Conservation (phyloP, 306 rosid genomes). For the Cajanus cajan region DNA sequence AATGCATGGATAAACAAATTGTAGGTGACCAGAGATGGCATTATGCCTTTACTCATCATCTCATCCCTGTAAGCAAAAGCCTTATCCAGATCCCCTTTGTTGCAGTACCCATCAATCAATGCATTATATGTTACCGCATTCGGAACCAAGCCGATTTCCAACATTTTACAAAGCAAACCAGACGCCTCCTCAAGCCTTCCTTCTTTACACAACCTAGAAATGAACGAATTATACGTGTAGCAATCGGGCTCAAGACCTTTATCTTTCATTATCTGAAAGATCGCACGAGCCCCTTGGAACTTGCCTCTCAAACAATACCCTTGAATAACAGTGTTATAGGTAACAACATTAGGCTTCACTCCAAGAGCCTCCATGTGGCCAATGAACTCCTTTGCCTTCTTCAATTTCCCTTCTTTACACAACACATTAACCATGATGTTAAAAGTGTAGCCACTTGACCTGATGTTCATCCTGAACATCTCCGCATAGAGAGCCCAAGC, state of each 20-base stretch:
- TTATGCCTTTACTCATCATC: conserved; percentile 65
- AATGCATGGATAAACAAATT: conserved; percentile 81
- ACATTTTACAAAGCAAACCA: conserved; percentile 49
- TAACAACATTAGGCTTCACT: conserved; percentile 58
- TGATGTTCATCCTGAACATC: conserved; percentile 75
- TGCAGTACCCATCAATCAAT: conserved; percentile 77
- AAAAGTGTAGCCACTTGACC: conserved; percentile 59
- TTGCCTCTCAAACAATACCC: conserved; percentile 61
- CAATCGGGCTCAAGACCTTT: conserved; percentile 68
- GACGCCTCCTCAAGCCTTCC: conserved; percentile 67
- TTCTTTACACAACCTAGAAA: conserved; percentile 64
- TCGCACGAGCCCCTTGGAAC: conserved; percentile 45
- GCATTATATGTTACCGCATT: conserved; percentile 69
- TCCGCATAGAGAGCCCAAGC: conserved; percentile 85
- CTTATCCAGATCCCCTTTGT: conserved; percentile 63
- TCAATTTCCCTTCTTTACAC: conserved; percentile 83
- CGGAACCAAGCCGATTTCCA: conserved; percentile 55
- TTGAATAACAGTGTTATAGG: conserved; percentile 73
- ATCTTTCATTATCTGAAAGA: conserved; percentile 50
- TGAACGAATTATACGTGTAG: conserved; percentile 62
- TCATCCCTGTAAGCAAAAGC: conserved; percentile 65
- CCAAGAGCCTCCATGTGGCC: conserved; percentile 67
- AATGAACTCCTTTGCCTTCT: conserved; percentile 70
- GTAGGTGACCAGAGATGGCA: conserved; percentile 60
- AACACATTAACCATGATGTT: conserved; percentile 85